These are phyloP conservation scores for Sphaceloma murrayae DNA, from an alignment of 2,329 filamentous ascomycete genomes.

Conservation along the genomic window DNA sequence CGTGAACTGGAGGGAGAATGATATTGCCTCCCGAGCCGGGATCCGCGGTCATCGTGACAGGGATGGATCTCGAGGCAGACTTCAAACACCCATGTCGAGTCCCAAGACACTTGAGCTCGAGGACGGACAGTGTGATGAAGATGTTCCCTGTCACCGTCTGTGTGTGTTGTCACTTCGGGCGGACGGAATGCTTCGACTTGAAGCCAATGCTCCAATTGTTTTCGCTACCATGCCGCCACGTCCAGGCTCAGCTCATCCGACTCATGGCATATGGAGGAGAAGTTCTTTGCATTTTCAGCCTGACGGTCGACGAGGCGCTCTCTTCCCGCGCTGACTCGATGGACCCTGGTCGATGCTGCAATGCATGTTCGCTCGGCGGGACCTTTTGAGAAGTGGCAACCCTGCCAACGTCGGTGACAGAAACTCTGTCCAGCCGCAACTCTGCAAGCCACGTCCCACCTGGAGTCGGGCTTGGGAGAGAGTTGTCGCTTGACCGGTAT, in stretches of 20 bases:
- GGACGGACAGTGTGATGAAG: neutral
- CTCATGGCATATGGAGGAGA: no score
- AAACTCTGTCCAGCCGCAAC: no score
- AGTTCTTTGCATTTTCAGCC: no score
- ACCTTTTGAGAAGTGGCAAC: neutral
- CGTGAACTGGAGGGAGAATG: neutral
- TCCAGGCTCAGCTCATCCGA: no score
- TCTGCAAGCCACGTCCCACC: slow-evolving; percentile 8
- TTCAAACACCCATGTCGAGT: neutral
- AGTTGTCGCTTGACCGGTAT: no score
- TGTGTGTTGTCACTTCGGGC: neutral
- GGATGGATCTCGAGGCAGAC: neutral
- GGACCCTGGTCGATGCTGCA: slow-evolving; percentile 8
- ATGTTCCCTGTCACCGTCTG: slow-evolving; percentile 6
- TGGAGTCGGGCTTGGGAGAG: no score
- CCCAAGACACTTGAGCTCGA: slow-evolving; percentile 3
- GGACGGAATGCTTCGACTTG: slow-evolving; percentile 1
- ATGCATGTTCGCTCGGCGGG: neutral
- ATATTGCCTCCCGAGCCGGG: neutral
- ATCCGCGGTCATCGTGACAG: neutral
- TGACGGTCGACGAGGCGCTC: no score
- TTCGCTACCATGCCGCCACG: no score
- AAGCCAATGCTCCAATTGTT: neutral
- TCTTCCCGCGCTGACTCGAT: neutral
- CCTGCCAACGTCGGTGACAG: no score